These are phyloP conservation scores for Arabis hirsuta DNA, from an alignment of 345 rosid genomes.

Conservation along the genomic window DNA sequence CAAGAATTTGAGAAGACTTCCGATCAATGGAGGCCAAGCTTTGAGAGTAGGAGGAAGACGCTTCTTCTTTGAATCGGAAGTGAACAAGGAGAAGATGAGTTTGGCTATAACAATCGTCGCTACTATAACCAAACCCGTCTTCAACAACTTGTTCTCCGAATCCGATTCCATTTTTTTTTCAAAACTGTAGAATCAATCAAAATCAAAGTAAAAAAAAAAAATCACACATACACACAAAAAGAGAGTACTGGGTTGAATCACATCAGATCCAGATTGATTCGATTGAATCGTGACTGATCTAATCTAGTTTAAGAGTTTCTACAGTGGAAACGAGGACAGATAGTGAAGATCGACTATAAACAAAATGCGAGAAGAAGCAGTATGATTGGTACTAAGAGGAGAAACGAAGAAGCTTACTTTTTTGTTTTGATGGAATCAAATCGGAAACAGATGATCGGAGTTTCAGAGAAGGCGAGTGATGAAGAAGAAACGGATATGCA, in stretches of 20 bases:
- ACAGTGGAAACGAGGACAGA: neutral
- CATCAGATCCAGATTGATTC: constrained; percentile 17
- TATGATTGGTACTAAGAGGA: neutral
- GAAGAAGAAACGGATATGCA: neutral
- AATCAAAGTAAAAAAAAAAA: constrained; percentile 3
- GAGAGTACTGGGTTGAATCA: neutral
- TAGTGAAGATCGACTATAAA: constrained; percentile 9
- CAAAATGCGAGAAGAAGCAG: constrained; percentile 1
- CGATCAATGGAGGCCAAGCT: constrained; percentile 64
- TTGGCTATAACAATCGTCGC: constrained; percentile 78
- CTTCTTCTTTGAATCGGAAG: constrained; percentile 62
- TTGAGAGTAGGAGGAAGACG: constrained; percentile 77
- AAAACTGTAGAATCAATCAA: constrained; percentile 17
- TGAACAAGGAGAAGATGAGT: constrained; percentile 62
- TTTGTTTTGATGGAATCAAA: neutral
- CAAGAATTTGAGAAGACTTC: constrained; percentile 74
- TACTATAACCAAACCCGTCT: constrained; percentile 58
- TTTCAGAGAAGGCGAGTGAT: constrained; percentile 12
- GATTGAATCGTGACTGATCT: constrained; percentile 11
- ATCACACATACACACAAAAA: neutral
- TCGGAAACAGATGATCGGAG: neutral
- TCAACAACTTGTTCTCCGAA: constrained; percentile 60
- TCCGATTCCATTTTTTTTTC: constrained; percentile 45
- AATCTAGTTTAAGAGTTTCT: neutral
- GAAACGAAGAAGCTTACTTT: constrained; percentile 24